These are phyloP conservation scores for Urochloa ruziziensis DNA, from an alignment of 176 grass and related monocot species.

Conservation along the genomic window DNA sequence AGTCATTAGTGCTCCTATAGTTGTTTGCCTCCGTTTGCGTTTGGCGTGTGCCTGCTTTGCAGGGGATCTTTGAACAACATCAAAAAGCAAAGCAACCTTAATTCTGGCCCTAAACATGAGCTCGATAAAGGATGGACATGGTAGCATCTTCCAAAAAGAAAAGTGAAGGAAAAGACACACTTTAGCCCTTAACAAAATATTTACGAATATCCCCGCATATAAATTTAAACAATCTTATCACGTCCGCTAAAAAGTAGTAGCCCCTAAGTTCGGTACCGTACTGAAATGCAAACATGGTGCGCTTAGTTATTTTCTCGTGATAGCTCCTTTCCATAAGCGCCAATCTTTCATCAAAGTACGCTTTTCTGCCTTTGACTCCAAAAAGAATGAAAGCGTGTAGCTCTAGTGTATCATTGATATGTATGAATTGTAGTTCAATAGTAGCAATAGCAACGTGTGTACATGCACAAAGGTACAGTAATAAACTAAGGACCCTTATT, in stretches of 20 bases:
- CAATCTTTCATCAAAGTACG: constrained; percentile 24
- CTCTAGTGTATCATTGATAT: background rate
- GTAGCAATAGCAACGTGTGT: background rate
- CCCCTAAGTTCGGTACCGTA: background rate
- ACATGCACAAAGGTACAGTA: background rate
- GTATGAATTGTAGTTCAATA: background rate
- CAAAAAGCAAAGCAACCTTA: background rate
- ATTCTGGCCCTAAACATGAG: background rate
- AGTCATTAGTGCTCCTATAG: no score
- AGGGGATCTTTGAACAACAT: background rate
- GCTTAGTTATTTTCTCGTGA: constrained; percentile 14
- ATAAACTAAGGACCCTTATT: no score
- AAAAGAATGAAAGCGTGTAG: background rate
- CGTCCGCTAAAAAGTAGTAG: background rate
- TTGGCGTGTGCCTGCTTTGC: background rate
- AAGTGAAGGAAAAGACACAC: background rate
- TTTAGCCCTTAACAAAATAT: background rate
- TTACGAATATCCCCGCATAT: background rate
- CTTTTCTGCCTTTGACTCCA: background rate
- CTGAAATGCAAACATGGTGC: background rate
- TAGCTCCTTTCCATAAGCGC: constrained; percentile 12
- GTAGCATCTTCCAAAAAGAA: background rate
- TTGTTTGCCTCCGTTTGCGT: background rate
- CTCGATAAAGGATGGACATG: background rate
- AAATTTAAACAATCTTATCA: background rate